Percentiles rank a stretch among this genome's conserved stretches.
Evolutionary conservation across 169 alveolate genomes (phyloP).

Genomic region (Cryptosporidium sp.): DNA sequence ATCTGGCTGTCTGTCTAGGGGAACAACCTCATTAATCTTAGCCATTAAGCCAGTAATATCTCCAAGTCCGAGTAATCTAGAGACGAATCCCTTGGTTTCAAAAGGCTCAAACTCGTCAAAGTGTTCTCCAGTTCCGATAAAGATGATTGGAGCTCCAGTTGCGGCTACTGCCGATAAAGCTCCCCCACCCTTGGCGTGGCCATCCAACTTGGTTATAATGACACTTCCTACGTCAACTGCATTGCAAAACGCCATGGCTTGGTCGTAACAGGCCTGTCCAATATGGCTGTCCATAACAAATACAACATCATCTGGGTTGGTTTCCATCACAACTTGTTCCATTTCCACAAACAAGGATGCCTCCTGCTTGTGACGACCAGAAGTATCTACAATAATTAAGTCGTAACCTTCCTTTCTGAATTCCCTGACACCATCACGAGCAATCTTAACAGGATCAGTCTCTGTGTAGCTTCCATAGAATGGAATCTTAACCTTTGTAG

Average conservation of each 20-base stretch:
- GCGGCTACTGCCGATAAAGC: conserved; percentile 99
- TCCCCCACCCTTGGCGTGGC: conserved; percentile 99
- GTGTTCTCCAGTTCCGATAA: conserved; percentile 99
- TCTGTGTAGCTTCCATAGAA: conserved; percentile 99
- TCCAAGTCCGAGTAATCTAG: conserved; percentile 97
- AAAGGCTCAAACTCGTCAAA: conserved; percentile 98
- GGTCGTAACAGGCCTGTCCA: conserved; percentile 99
- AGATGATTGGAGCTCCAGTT: conserved; percentile 93
- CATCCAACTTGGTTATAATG: conserved; percentile 99
- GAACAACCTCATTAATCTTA: conserved; percentile 95
- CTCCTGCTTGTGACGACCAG: conserved; percentile 99
- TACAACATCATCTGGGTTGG: conserved; percentile 95
- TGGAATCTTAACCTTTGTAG: conserved; percentile 98
- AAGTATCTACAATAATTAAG: conserved; percentile 98
- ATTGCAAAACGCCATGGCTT: conserved; percentile 97
- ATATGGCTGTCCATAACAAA: conserved; percentile 98
- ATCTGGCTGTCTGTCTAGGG: conserved; percentile 94
- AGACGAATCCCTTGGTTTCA: conserved; percentile 96
- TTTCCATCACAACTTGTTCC: conserved; percentile 92
- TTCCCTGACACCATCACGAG: conserved; percentile 97
- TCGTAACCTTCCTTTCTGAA: conserved; percentile 95
- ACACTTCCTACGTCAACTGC: conserved; percentile 98
- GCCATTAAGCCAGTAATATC: conserved; percentile 96
- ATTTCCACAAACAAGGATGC: conserved; percentile 98
- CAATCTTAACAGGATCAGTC: conserved; percentile 98